phyloP scores from a whole-genome alignment of 179 eudicot genomes.

The Gypsophila paniculata region DNA sequence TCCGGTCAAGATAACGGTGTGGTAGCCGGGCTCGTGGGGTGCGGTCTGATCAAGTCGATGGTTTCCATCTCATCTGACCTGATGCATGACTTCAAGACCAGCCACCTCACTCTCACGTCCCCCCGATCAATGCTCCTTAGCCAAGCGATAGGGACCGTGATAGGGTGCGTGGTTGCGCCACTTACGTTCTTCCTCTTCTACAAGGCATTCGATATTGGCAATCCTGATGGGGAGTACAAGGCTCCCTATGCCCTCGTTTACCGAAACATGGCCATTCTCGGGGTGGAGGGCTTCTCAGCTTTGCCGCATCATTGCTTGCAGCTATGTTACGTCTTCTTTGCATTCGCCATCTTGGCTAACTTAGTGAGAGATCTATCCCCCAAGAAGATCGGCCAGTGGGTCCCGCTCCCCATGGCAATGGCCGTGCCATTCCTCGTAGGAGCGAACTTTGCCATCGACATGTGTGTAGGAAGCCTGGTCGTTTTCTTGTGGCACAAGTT shows the following conservation, averaged over 20 bases:
- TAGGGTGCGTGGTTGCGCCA: constrained; percentile 83
- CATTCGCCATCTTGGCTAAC: constrained; percentile 52
- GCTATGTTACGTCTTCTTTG: constrained; percentile 59
- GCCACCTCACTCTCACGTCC: constrained; percentile 82
- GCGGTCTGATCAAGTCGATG: constrained; percentile 76
- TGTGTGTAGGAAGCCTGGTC: constrained; percentile 68
- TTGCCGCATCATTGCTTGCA: constrained; percentile 71
- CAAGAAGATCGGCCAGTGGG: constrained; percentile 36
- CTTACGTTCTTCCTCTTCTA: constrained; percentile 66
- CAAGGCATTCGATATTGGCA: constrained; percentile 63
- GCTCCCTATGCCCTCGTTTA: constrained; percentile 74
- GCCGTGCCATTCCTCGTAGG: constrained; percentile 83
- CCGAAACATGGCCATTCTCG: constrained; percentile 77
- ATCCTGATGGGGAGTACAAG: constrained; percentile 60
- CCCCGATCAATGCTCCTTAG: constrained; percentile 83
- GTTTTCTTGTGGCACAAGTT: constrained; percentile 63
- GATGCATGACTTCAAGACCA: constrained; percentile 90
- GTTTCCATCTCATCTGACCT: constrained; percentile 71
- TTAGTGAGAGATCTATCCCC: constrained; percentile 50
- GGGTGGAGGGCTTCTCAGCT: constrained; percentile 75
- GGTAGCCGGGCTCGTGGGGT: constrained; percentile 79
- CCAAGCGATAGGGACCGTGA: constrained; percentile 77
- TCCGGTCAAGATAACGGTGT: constrained; percentile 60
- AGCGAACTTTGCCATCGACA: constrained; percentile 72
- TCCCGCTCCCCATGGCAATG: constrained; percentile 91